Evolutionary conservation across 2,329 filamentous ascomycete genomes (phyloP).

Genomic region (Penicillium sp.): DNA sequence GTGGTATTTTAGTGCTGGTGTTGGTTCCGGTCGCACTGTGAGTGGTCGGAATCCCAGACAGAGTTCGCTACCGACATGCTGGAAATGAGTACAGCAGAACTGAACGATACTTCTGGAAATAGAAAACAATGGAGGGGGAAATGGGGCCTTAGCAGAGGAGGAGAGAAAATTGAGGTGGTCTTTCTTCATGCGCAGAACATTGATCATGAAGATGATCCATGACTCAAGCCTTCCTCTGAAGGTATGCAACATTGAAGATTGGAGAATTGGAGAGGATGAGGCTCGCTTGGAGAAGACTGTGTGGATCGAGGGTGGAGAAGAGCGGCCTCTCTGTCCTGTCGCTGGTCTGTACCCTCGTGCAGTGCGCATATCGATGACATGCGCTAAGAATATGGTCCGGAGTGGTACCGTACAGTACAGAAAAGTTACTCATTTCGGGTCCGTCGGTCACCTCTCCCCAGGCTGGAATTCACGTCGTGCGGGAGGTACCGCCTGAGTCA

Average conservation of each 20-base stretch:
- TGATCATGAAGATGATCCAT: no score
- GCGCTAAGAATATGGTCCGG: no score
- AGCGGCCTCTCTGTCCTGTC: no score
- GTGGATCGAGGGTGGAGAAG: not conserved
- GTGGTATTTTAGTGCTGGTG: slow-evolving; percentile 2
- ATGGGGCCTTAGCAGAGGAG: not conserved
- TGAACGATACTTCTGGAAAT: not conserved
- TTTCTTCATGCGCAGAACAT: no score
- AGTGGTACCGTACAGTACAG: no score
- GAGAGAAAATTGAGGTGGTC: no score
- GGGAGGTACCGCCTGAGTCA: not conserved
- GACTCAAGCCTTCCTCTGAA: not conserved
- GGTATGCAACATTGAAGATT: not conserved
- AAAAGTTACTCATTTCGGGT: no score
- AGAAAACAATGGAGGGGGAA: not conserved
- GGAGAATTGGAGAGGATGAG: not conserved
- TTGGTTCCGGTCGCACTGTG: slow-evolving; percentile 1
- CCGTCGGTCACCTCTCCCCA: no score
- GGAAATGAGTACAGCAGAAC: not conserved
- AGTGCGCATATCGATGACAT: no score
- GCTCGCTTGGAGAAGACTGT: not conserved
- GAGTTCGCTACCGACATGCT: slow-evolving; percentile 4
- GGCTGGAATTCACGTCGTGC: not conserved
- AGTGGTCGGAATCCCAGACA: not conserved
- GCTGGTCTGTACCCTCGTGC: no score